Conservation (phyloP, 2,329 filamentous ascomycete genomes). For the Catunica adiposa region DNA sequence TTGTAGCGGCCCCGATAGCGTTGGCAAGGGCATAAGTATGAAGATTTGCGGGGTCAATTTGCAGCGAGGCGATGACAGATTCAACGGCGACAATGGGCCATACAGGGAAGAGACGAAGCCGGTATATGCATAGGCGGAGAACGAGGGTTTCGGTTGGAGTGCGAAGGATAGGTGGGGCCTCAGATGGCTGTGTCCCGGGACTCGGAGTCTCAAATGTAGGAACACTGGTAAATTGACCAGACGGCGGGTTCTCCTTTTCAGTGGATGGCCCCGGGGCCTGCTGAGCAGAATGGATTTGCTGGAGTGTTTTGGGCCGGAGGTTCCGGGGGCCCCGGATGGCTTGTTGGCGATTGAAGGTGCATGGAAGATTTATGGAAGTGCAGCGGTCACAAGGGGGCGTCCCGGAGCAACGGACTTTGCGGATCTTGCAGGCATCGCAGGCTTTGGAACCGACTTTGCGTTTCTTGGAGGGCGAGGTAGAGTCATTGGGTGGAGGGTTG, state of each 20-base stretch:
- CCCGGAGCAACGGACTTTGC: conserved; percentile 35
- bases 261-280: not conserved
- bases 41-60: conserved; percentile 21
- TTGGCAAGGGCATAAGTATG: conserved; percentile 27
- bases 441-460: conserved; percentile 18
- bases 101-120: conserved; percentile 33
- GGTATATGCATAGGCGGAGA: conserved; percentile 27
- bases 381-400: conserved; percentile 31
- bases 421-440: conserved; percentile 36
- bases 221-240: not conserved
- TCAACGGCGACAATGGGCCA: conserved; percentile 34
- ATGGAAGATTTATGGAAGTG: conserved; percentile 27
- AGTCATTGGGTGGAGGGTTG: not conserved
- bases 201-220: not conserved
- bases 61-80: conserved; percentile 24
- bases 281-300: conserved; percentile 22
- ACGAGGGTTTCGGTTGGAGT: conserved; percentile 4
- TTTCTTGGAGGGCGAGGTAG: conserved; percentile 3
- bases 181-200: not conserved
- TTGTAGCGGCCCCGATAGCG: conserved; percentile 30
- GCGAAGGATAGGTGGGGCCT: not conserved
- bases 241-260: not conserved
- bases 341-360: conserved; percentile 32
- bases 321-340: conserved; percentile 30
- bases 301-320: conserved; percentile 28